Base-by-base conservation (phyloP, 78 protist species). In the Salpingoeca rosetta region DNA sequence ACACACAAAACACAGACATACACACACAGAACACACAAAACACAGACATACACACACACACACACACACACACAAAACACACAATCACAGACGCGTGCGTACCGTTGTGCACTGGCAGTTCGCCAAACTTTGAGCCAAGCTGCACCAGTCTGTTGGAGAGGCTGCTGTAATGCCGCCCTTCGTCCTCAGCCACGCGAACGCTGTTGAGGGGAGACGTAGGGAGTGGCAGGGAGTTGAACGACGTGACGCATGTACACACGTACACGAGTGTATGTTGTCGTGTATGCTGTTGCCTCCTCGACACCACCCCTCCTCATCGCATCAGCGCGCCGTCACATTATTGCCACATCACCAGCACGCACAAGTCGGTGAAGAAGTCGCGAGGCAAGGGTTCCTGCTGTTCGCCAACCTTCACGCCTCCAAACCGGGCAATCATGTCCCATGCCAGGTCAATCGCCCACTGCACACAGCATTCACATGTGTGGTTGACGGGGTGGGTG, bases 401-500 rank as follows among this genome's bases (percentile, higher is more conserved):
- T 28, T 2, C n/a, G 38, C 12, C 3, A 37, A 22, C 42, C 17
- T 3, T 37, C 79, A 36, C 3, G 28, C 7, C 83, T 27, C 36
- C 28, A 10, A 75, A 85, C 73, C 80, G 74, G 37, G 35, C 81
- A 26, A 76, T n/a, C 25, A 85, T 85, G 87, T 85, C 87, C 87
- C 87, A 85, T 0, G 81, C 1, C 57, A 85, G 44, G 73, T 85
- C 87, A 39, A 85, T 85, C 26, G 87, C 87, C 75, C 73, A 85
- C n/a, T n/a, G n/a, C n/a, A n/a, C n/a, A n/a, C n/a, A n/a, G n/a
- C n/a, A n/a, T n/a, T n/a, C n/a, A n/a, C n/a, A n/a, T n/a, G n/a
- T n/a, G n/a, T n/a, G n/a, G n/a, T n/a, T n/a, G n/a, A n/a, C n/a
- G n/a, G n/a, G n/a, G n/a, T n/a, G n/a, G n/a, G n/a, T n/a, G n/a